Conservation (phyloP, 441 rosid genomes). For the Erodium trifolium region DNA sequence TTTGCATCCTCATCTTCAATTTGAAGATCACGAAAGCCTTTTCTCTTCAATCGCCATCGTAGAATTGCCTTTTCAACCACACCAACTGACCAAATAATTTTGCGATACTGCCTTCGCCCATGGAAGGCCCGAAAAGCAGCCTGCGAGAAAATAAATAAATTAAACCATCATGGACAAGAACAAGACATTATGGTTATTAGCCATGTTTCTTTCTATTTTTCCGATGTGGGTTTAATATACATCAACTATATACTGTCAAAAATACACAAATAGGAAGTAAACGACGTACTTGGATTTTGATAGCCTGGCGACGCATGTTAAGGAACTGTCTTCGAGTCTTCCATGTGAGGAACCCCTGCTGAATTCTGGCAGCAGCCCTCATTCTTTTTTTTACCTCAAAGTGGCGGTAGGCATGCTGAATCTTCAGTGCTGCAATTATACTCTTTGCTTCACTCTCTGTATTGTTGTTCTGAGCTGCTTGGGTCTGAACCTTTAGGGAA, state of each 20-base stretch:
- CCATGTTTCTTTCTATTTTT: not conserved
- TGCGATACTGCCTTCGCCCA: conserved; percentile 69
- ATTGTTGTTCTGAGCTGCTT: conserved; percentile 35
- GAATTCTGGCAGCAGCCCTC: conserved; percentile 79
- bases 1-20: conserved; percentile 28
- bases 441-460: conserved; percentile 64
- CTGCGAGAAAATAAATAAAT: conserved; percentile 29
- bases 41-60: conserved; percentile 89
- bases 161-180: not conserved
- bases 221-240: no score
- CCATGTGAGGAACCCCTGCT: conserved; percentile 83
- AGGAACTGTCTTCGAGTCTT: conserved; percentile 65
- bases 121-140: conserved; percentile 79
- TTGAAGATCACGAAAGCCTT: conserved; percentile 80
- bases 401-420: conserved; percentile 85
- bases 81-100: conserved; percentile 92
- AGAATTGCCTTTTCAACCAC: conserved; percentile 81
- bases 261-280: not conserved
- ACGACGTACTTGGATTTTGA: conserved; percentile 71
- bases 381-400: conserved; percentile 52
- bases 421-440: conserved; percentile 85
- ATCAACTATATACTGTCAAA: no score
- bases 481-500: conserved; percentile 51
- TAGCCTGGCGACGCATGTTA: conserved; percentile 58
- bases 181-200: not conserved